Conservation (phyloP, 306 rosid species). For the Psophocarpus tetragonolobus region DNA sequence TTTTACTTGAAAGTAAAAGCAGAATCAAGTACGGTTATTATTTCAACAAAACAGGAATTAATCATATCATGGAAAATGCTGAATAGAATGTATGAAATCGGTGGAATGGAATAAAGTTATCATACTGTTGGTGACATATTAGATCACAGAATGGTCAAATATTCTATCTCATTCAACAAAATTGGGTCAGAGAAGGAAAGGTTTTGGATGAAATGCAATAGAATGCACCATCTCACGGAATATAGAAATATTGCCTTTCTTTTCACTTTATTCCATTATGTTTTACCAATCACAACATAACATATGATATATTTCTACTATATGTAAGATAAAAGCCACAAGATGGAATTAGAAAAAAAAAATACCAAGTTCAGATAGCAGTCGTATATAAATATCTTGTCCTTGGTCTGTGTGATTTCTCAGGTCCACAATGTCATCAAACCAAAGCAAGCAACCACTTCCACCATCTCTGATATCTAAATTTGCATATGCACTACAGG, state of each 20-base stretch:
- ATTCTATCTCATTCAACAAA: background rate
- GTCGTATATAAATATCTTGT: background rate
- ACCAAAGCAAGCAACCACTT: constrained; percentile 44
- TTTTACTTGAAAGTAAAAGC: background rate
- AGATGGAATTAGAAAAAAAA: background rate
- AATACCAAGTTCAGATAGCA: background rate
- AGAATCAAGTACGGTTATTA: background rate
- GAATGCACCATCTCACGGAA: background rate
- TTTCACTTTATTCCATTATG: background rate
- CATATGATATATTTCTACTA: background rate
- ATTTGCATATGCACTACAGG: constrained; percentile 26
- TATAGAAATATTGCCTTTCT: background rate
- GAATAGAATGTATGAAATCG: background rate
- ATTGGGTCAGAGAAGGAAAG: background rate
- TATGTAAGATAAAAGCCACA: background rate
- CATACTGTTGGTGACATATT: background rate
- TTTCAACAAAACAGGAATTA: background rate
- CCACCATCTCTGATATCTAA: background rate
- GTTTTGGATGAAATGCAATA: background rate
- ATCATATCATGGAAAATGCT: background rate
- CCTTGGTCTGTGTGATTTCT: background rate
- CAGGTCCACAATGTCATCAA: constrained; percentile 26
- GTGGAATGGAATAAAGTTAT: background rate
- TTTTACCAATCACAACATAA: background rate
- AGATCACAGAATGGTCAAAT: background rate